Base-by-base conservation (phyloP, 495 filamentous ascomycete genomes). In the Parachaetomium inaequale region DNA sequence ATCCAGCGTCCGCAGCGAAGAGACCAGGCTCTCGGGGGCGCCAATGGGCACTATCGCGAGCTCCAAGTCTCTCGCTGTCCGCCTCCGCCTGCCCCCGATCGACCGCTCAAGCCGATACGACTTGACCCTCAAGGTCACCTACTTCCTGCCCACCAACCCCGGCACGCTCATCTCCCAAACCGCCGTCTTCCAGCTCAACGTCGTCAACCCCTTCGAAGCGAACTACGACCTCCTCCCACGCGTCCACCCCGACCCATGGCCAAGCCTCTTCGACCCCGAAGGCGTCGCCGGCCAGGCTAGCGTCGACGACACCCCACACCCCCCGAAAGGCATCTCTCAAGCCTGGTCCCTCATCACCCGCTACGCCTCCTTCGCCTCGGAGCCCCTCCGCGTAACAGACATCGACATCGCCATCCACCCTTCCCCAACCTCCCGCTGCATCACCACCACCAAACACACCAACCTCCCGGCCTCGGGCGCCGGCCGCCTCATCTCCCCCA, bases 181-280 rank as follows among this genome's bases (percentile, higher is more conserved):
- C 1, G 69, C 85, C 7, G 76, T 81, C 0, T 82, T 86, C 21
- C 84, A 86, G 15, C 68, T 99, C 15, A 82, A 86, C 17, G 80
- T 97, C 57, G 80, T 89, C 55, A 85, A 84, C 38, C 91, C 94
- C 8, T 96, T 98, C 63, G 91, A 96, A 75, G 88, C 91, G 8
- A 91, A 86, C 65, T 96, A 92, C 67, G 89, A 93, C 55, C 88
- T 96, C 65, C 78, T 84, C 2, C 91, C 94, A 15, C 83, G 86
- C 4, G 72, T 96, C 6, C 86, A 96, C 75, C 78, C 83, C 2
- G 85, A 87, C 54, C 80, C 82, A 10, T 98, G 93, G 93, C 93
- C 95, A 8, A 89, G 85, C 66, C 88, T 91, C 69, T 97, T 98
- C 70, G 78, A 82, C 6, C 67, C 77, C 7, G 80, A 82, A 46